A percentile compares a stretch with the other conserved stretches of the same genome.
phyloP scores from a whole-genome alignment of 768 basidiomycete species.

The Cyclocybe aegerita region DNA sequence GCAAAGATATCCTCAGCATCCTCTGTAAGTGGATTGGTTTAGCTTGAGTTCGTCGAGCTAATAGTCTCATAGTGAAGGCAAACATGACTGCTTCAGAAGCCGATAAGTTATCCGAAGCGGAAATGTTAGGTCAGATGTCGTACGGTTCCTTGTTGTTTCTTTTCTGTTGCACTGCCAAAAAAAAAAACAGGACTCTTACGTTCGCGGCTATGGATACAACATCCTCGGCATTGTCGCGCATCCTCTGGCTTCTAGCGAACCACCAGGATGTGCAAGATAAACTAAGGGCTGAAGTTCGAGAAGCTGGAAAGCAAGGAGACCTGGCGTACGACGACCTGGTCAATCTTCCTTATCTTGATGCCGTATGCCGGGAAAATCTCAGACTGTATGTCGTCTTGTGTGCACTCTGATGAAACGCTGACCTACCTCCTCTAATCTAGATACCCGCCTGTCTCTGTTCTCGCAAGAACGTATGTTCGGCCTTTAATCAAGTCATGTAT shows the following conservation, averaged over 20 bases:
- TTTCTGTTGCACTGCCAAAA: not conserved
- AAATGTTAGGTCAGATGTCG: conserved; percentile 39
- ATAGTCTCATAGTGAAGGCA: conserved; percentile 32
- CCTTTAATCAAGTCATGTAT: not conserved
- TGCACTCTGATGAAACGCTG: not conserved
- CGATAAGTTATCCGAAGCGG: conserved; percentile 31
- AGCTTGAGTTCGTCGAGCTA: not conserved
- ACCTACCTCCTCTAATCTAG: conserved; percentile 2
- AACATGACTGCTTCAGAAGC: conserved; percentile 32
- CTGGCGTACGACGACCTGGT: conserved; percentile 37
- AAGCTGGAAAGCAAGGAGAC: conserved; percentile 18
- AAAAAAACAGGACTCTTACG: conserved; percentile 15
- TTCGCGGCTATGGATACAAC: conserved; percentile 26
- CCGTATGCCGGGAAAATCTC: conserved; percentile 36
- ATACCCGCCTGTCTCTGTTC: conserved; percentile 20
- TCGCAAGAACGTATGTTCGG: conserved; percentile 15
- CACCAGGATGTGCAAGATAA: conserved; percentile 20
- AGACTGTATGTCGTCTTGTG: conserved; percentile 26
- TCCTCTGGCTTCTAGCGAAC: conserved; percentile 15
- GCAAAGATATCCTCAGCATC: conserved; percentile 48
- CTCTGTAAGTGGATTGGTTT: conserved; percentile 31
- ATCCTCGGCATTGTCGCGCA: conserved; percentile 16
- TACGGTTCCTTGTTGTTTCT: conserved; percentile 8
- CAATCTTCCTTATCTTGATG: conserved; percentile 34
- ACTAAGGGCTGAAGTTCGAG: conserved; percentile 21